Conservation (phyloP, 1,284 basidiomycete genomes). For the Sparassis latifolia region DNA sequence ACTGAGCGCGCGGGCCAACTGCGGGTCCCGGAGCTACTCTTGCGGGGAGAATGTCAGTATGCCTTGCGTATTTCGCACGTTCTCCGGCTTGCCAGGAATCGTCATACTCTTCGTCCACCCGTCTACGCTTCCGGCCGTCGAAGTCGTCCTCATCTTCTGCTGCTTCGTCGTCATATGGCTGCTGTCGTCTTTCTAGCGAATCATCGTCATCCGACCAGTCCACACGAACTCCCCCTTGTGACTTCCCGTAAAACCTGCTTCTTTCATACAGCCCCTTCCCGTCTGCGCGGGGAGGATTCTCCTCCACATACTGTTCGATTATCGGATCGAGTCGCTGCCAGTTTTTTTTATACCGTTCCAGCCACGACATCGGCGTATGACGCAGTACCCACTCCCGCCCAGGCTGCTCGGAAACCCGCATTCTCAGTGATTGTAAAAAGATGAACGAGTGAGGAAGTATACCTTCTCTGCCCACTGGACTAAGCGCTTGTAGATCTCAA, state of each 20-base stretch:
- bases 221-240: background rate
- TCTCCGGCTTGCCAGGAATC: too few species aligned
- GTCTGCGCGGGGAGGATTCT: slow-evolving; percentile 21
- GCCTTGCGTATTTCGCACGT: too few species aligned
- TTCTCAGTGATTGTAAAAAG: background rate
- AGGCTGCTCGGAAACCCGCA: background rate
- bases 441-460: background rate
- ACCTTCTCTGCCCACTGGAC: slow-evolving; percentile 10
- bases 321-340: slow-evolving; percentile 44
- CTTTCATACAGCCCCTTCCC: slow-evolving; percentile 17
- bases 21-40: too few species aligned
- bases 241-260: background rate
- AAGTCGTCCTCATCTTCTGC: too few species aligned
- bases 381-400: slow-evolving; percentile 49
- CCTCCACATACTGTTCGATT: slow-evolving; percentile 49
- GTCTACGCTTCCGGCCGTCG: too few species aligned
- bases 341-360: slow-evolving; percentile 70
- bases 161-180: too few species aligned
- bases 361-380: slow-evolving; percentile 74
- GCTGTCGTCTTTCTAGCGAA: too few species aligned
- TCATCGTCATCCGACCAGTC: too few species aligned
- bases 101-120: too few species aligned
- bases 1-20: too few species aligned
- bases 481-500: slow-evolving; percentile 56
- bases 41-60: too few species aligned